Base-by-base conservation (phyloP, 306 rosid species). In the Prunus kanzakura region DNA sequence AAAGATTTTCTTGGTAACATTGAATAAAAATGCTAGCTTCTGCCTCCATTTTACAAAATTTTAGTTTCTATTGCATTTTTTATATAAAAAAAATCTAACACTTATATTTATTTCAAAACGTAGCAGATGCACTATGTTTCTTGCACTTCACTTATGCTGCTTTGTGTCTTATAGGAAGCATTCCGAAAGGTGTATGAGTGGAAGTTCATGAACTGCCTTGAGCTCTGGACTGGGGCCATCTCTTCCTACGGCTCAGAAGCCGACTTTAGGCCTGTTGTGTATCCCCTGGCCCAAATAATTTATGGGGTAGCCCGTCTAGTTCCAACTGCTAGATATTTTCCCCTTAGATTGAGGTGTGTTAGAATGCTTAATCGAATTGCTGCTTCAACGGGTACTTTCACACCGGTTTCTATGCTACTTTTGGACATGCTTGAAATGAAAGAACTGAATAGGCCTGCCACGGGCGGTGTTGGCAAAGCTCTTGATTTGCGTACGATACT, bases 351-450 rank as follows among this genome's bases (percentile, higher is more conserved):
- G 86, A 87, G 92, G 69, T 95, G 98, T 76, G 76, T 83, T 79
- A 88, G 88, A 80, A 92, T 92, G 97, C 89, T 92, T 72, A 92
- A 95, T 80, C 88, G 84, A 61, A 82, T 95, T 75, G 92, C 97
- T 51, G 81, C 92, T 71, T 85, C 92, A 0, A 87, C 96, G 13
- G 78, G 84, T 69, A 86, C 90, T 77, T 92, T 87, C 80, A 80
- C 88, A 64, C 97, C 97, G 1, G 93, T 95, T 56, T 89, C 98
- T 75, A 85, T 90, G 87, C 94, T 90, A 54, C 96, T 94, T 77
- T 84, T 95, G 88, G 97, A 95, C 82, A 95, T 92, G 97, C 87
- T 95, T 70, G 98, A 92, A 80, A 95, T 92, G 96, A 94, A 94
- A 74, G 98, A 94, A 85, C 79, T 94, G 84, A 94, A 88, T 81